These are phyloP conservation scores for Bryoerythrophyllum caledonicum DNA, from an alignment of 225 moss, liverwort and hornwort species.

Conservation along the genomic window DNA sequence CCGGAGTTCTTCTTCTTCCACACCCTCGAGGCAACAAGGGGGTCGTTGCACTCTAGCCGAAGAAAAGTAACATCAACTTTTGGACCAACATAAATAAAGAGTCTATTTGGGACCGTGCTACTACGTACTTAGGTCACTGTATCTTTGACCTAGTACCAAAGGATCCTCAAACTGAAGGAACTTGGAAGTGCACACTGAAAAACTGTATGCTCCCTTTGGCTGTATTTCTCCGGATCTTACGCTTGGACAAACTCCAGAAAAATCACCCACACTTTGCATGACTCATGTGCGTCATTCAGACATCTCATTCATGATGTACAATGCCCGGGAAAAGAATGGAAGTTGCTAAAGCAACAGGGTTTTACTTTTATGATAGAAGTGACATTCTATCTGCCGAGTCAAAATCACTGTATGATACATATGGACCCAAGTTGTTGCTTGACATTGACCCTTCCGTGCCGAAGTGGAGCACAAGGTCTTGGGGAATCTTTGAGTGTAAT, in stretches of 20 bases:
- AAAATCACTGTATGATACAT: no score
- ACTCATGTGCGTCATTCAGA: neutral
- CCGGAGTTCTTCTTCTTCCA: no score
- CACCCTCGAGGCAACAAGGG: no score
- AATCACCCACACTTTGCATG: no score
- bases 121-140: no score
- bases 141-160: neutral
- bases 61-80: no score
- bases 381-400: neutral
- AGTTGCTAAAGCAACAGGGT: neutral
- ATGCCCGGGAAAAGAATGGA: neutral
- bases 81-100: no score
- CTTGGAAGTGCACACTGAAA: neutral
- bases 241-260: neutral
- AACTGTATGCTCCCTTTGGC: neutral
- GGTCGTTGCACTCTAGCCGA: no score
- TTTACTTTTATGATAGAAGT: neutral
- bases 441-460: no score
- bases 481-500: no score
- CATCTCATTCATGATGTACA: neutral
- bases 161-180: neutral
- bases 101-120: no score
- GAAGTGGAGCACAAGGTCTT: no score
- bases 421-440: neutral
- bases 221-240: neutral